These are phyloP conservation scores for Pichia cabralensis DNA, from an alignment of 805 yeast species.

Conservation along the genomic window DNA sequence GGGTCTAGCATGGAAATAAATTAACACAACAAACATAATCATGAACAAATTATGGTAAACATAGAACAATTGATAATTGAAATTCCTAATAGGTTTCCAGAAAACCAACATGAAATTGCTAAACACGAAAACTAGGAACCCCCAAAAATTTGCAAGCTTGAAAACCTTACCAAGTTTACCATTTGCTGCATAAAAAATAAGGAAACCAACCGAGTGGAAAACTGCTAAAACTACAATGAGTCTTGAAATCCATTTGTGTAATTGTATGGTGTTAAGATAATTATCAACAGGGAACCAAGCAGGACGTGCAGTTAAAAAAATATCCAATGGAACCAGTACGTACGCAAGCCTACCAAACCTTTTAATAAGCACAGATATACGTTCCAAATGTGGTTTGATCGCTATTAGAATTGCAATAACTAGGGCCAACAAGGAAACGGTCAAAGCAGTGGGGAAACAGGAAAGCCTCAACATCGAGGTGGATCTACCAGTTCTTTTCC, in stretches of 20 bases:
- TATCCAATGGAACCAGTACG: constrained; percentile 46
- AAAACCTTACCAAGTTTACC: constrained; percentile 28
- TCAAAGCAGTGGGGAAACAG: constrained; percentile 9
- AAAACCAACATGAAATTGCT: constrained; percentile 31
- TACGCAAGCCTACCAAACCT: constrained; percentile 56
- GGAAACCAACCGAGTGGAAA: constrained; percentile 45
- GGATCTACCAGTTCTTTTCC: constrained; percentile 32
- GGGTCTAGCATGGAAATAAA: constrained; percentile 62
- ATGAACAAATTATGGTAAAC: constrained; percentile 44
- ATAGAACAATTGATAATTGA: constrained; percentile 44
- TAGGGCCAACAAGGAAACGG: constrained; percentile 1
- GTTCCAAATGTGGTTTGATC: constrained; percentile 24
- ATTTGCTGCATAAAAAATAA: constrained; percentile 34
- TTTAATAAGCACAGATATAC: constrained; percentile 33
- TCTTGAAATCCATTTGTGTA: constrained; percentile 70
- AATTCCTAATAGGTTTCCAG: constrained; percentile 37
- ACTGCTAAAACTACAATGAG: constrained; percentile 35
- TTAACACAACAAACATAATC: constrained; percentile 33
- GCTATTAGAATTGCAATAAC: neutral
- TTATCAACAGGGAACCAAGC: constrained; percentile 35
- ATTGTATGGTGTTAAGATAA: constrained; percentile 43
- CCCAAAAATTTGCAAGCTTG: constrained; percentile 37
- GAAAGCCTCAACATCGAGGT: constrained; percentile 25
- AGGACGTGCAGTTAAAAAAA: constrained; percentile 49
- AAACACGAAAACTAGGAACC: constrained; percentile 34